phyloP scores from a whole-genome alignment of 2,329 filamentous ascomycete species.

The Phialophora macrospora region DNA sequence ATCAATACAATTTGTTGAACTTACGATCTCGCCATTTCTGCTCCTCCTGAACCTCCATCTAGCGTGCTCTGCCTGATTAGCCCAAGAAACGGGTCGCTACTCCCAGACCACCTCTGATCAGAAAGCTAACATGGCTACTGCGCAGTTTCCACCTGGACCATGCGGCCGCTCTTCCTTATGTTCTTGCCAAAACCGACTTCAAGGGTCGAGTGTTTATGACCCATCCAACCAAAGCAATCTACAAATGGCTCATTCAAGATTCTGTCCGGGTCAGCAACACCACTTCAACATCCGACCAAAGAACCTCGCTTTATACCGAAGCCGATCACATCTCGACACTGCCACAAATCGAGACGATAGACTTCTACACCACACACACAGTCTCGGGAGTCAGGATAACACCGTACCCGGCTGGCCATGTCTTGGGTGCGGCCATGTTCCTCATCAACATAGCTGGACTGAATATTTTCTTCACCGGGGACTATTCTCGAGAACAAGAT shows the following conservation, averaged over 20 bases:
- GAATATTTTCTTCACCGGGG: conserved; percentile 96
- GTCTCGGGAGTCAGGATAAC: conserved; percentile 96
- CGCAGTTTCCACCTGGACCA: conserved; percentile 95
- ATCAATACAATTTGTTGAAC: conserved; percentile 39
- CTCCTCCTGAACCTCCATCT: conserved; percentile 14
- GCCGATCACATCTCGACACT: conserved; percentile 94
- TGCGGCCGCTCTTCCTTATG: conserved; percentile 97
- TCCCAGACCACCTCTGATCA: conserved; percentile 7
- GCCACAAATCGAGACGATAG: conserved; percentile 92
- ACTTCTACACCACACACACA: conserved; percentile 97
- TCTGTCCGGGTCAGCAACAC: conserved; percentile 85
- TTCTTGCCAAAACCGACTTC: conserved; percentile 97
- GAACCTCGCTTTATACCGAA: conserved; percentile 82
- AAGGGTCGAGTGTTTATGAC: conserved; percentile 98
- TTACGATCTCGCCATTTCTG: conserved; percentile 22
- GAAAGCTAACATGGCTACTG: conserved; percentile 41
- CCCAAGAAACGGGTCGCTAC: neutral
- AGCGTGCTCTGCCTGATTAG: conserved; percentile 3
- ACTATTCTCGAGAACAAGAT: conserved; percentile 95
- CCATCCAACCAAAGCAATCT: conserved; percentile 98
- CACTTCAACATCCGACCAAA: conserved; percentile 65
- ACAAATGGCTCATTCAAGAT: conserved; percentile 99
- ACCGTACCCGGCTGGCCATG: conserved; percentile 94
- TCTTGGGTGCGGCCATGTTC: conserved; percentile 98
- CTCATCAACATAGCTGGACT: conserved; percentile 95